Percentiles rank a stretch among this genome's conserved stretches.
phyloP scores from a whole-genome alignment of 345 rosid genomes.

The Erucastrum elatum region DNA sequence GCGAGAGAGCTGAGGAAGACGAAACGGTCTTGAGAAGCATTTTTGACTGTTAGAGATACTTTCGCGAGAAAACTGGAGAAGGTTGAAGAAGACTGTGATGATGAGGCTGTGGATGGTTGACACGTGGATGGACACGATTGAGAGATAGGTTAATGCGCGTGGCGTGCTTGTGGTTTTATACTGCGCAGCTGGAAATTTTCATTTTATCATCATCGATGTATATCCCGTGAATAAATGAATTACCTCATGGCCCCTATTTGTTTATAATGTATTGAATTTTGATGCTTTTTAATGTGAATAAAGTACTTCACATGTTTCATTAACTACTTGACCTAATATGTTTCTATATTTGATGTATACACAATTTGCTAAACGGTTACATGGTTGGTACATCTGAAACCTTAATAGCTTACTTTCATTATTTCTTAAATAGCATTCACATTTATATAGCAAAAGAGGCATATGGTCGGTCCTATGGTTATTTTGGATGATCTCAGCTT shows the following conservation, averaged over 20 bases:
- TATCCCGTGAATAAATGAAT: background rate
- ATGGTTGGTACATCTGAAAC: background rate
- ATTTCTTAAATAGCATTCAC: background rate
- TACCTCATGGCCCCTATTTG: background rate
- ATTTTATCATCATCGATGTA: too few species aligned
- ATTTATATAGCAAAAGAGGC: background rate
- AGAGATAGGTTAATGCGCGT: constrained; percentile 47
- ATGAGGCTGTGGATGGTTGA: constrained; percentile 41
- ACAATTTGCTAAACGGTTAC: background rate
- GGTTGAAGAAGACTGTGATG: background rate
- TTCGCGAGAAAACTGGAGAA: background rate
- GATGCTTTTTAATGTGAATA: background rate
- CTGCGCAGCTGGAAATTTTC: too few species aligned
- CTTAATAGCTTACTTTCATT: background rate
- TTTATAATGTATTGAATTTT: background rate
- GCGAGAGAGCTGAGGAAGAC: constrained; percentile 45
- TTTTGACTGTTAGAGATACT: background rate
- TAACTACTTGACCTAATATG: background rate
- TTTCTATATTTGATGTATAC: background rate
- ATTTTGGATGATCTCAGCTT: background rate
- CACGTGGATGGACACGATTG: constrained; percentile 57
- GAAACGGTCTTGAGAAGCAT: constrained; percentile 51
- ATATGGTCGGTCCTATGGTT: background rate
- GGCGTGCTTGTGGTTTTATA: constrained; percentile 20
- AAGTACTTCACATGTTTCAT: background rate